Evolutionary conservation across 495 filamentous ascomycete species (phyloP).

Genomic region (Neurospora terricola): DNA sequence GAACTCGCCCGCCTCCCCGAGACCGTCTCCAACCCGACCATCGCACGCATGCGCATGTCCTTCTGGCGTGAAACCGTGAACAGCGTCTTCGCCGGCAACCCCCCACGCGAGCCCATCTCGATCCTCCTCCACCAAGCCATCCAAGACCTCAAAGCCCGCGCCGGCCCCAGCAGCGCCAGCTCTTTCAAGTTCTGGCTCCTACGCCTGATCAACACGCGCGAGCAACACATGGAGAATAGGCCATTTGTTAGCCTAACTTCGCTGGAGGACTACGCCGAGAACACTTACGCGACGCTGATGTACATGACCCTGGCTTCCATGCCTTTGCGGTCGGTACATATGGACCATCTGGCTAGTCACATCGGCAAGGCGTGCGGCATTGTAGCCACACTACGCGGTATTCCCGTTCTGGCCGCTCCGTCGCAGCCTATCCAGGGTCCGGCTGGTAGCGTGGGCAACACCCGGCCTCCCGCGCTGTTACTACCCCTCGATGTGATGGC

Average conservation of each 20-base stretch:
- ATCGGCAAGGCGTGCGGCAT: constrained; percentile 92
- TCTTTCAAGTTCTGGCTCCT: constrained; percentile 75
- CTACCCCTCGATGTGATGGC: constrained; percentile 89
- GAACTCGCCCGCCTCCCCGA: constrained; percentile 83
- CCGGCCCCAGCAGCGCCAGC: constrained; percentile 37
- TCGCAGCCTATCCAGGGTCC: constrained; percentile 42
- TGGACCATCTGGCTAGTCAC: constrained; percentile 87
- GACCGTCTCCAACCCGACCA: constrained; percentile 66
- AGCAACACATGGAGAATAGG: constrained; percentile 72
- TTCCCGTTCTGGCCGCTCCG: constrained; percentile 77
- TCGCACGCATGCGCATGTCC: constrained; percentile 80
- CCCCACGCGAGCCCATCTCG: constrained; percentile 86
- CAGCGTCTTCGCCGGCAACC: constrained; percentile 57
- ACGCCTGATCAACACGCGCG: constrained; percentile 66
- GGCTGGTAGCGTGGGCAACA: constrained; percentile 23
- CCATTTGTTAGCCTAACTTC: constrained; percentile 65
- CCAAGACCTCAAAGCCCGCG: constrained; percentile 43
- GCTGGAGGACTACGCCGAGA: constrained; percentile 82
- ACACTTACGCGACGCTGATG: constrained; percentile 86
- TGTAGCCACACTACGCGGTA: constrained; percentile 66
- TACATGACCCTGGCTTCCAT: constrained; percentile 76
- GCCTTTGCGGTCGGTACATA: constrained; percentile 66
- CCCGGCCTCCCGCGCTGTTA: constrained; percentile 36
- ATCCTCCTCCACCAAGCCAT: constrained; percentile 67
- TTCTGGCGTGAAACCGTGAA: constrained; percentile 85